Conservation (phyloP, 306 rosid genomes). For the Prunus davidiana region DNA sequence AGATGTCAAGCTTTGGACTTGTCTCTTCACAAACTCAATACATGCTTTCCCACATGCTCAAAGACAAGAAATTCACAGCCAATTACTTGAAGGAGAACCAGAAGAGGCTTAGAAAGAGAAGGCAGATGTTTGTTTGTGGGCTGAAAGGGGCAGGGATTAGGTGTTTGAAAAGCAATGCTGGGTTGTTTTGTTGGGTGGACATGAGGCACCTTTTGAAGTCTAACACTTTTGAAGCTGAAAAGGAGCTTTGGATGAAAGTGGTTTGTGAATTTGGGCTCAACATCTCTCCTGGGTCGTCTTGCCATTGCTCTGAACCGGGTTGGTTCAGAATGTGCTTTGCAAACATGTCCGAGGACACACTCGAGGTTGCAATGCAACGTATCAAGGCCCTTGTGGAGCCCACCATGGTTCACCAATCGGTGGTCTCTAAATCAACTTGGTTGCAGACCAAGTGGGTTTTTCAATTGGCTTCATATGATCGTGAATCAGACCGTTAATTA, state of each 20-base stretch:
- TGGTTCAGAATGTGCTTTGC: slow-evolving; percentile 94
- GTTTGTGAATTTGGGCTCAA: slow-evolving; percentile 53
- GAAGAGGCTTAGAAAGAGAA: slow-evolving; percentile 44
- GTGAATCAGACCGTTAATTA: slow-evolving; percentile 26
- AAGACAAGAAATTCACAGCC: slow-evolving; percentile 40
- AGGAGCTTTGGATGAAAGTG: slow-evolving; percentile 66
- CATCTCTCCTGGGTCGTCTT: slow-evolving; percentile 79
- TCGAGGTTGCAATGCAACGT: slow-evolving; percentile 58
- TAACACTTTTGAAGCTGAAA: slow-evolving; percentile 64
- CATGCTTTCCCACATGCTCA: slow-evolving; percentile 46
- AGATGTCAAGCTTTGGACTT: slow-evolving; percentile 93
- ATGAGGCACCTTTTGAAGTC: slow-evolving; percentile 53
- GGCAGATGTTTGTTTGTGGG: slow-evolving; percentile 46
- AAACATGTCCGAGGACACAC: slow-evolving; percentile 63
- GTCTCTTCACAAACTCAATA: slow-evolving; percentile 79
- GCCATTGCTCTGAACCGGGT: slow-evolving; percentile 84
- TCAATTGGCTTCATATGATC: slow-evolving; percentile 22
- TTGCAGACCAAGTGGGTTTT: slow-evolving; percentile 29
- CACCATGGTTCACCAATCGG: background rate
- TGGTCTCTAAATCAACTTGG: background rate
- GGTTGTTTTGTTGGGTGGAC: slow-evolving; percentile 89
- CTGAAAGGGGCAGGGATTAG: slow-evolving; percentile 47
- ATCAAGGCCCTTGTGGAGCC: slow-evolving; percentile 42
- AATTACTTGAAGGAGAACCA: slow-evolving; percentile 44
- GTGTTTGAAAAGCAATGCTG: slow-evolving; percentile 69